Evolutionary conservation across 2,329 filamentous ascomycete genomes (phyloP), one percentile per base, ranked within the genome.

Genomic region (Trichoderma sp.): DNA sequence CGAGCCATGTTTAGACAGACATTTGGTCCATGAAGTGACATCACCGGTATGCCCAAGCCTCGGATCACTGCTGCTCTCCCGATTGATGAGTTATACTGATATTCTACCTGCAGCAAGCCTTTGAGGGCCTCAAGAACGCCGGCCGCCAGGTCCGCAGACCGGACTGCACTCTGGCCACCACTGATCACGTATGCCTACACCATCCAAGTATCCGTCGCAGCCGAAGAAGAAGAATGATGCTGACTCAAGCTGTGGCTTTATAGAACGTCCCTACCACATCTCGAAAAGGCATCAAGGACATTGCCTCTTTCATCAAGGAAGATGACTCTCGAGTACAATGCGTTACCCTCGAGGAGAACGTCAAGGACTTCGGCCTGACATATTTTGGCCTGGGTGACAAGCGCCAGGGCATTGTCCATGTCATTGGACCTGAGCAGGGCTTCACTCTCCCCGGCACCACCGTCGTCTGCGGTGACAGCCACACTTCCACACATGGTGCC

Each of bases 391-490:
- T 99, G 74, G 93, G 92, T 76, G 95, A 98, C 84, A 97, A 96
- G 88, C 91, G 96, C 75, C 96, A 99, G 84, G 96, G 96, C 76
- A 99, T 99, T 78, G 96, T 98, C 72, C 96, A 99, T 84, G 93
- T 99, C 78, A 98, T 99, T 78, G 96, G 96, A 43, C 96, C 96
- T 53, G 96, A 99, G 86, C 96, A 99, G 83, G 96, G 96, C 76
- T 99, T 99, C 86, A 99, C 96, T 71, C 91, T 98, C 47, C 96
- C 96, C 56, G 96, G 94, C 76, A 98, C 96, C 70, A 99, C 96
- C 3, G 93, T 98, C 47, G 96, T 98, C 75, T 98, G 96, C 80
- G 96, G 96, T 82, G 96, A 99, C 87, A 97, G 93, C 79, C 96
- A 99, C 82, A 99, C 96, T 61, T 98, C 95, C 30, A 99, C 96